Percentiles rank a stretch among this genome's conserved stretches.
Evolutionary conservation across 805 yeast genomes (phyloP).

Genomic region (Yarrowia osloensis): DNA sequence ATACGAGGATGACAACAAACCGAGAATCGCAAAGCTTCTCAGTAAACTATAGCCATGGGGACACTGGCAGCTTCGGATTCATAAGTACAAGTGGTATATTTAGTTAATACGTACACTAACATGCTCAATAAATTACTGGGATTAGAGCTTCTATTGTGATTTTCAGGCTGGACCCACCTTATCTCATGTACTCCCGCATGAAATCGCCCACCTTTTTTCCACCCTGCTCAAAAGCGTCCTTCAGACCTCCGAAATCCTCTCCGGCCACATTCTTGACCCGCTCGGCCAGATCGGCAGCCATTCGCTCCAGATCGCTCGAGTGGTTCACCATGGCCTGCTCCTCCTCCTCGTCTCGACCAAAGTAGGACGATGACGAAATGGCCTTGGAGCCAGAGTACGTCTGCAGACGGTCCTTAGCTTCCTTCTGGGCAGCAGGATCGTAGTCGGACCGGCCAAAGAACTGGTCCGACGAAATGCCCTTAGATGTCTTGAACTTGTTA

Average conservation of each 20-base stretch:
- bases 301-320: slow-evolving; percentile 49
- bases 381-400: slow-evolving; percentile 83
- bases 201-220: slow-evolving; percentile 85
- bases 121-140: slow-evolving; percentile 30
- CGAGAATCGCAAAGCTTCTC: not conserved
- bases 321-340: slow-evolving; percentile 40
- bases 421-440: slow-evolving; percentile 74
- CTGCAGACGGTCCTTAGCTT: slow-evolving; percentile 80
- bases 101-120: slow-evolving; percentile 12
- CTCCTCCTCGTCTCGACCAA: slow-evolving; percentile 74
- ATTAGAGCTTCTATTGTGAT: slow-evolving; percentile 22
- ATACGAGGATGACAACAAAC: slow-evolving; percentile 18
- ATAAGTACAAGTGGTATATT: slow-evolving; percentile 1
- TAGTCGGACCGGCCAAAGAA: slow-evolving; percentile 84
- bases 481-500: slow-evolving; percentile 78
- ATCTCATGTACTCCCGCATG: slow-evolving; percentile 79
- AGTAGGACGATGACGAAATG: slow-evolving; percentile 89
- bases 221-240: slow-evolving; percentile 91
- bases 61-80: too few species aligned
- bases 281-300: slow-evolving; percentile 64
- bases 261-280: slow-evolving; percentile 74
- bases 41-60: not conserved
- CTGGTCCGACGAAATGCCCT: slow-evolving; percentile 95
- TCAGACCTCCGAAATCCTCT: slow-evolving; percentile 84
- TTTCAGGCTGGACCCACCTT: slow-evolving; percentile 5